Evolutionary conservation across 352 stramenopile species (phyloP), one percentile per base, ranked within the genome.

Genomic region (Phytophthora meadii): DNA sequence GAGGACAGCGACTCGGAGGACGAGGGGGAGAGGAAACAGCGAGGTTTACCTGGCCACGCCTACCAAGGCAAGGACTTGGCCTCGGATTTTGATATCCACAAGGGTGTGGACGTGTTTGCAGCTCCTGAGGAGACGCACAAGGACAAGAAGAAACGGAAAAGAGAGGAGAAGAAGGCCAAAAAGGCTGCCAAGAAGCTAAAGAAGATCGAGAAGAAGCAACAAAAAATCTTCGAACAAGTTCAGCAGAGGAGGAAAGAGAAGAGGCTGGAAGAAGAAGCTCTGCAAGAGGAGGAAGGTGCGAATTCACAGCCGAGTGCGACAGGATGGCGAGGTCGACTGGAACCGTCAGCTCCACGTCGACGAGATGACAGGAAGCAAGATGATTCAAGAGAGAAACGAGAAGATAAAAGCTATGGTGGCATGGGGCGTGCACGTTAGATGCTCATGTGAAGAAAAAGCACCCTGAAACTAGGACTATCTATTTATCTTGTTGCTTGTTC

Each of bases 11-110:
- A 90, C 51, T 79, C 69, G 19, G 70, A 82, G 60, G 72, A 79
- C 14, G 73, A 81, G 4, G 50, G 60, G 3, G 67, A 73, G 64
- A 28, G 72, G 36, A 67, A 61, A 25, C 67, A 44, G 54, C 68
- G 84, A 9, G 86, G 86, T 8, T 61, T 88, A 53, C 91, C 90
- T 0, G 90, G 90, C 3, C 84, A 97, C 63, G 91, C 90, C 1
- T 97, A 97, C 72, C 76, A 96, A 55, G 90, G 87, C 50, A 95
- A 97, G 55, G 81, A 97, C 52, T 70, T 97, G 36, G 86, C 77
- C 4, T 79, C 61, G 12, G 59, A 68, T 8, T 93, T 90, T 63
- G 74, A 91, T 59, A 79, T 98, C 27, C 46, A 78, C 14, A 61
- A 87, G 48, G 90, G 92, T 19, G 85, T 95, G 36, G 87, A 97